Base-by-base conservation (phyloP, 1,284 basidiomycete genomes). In the Ganoderma leucocontextum region DNA sequence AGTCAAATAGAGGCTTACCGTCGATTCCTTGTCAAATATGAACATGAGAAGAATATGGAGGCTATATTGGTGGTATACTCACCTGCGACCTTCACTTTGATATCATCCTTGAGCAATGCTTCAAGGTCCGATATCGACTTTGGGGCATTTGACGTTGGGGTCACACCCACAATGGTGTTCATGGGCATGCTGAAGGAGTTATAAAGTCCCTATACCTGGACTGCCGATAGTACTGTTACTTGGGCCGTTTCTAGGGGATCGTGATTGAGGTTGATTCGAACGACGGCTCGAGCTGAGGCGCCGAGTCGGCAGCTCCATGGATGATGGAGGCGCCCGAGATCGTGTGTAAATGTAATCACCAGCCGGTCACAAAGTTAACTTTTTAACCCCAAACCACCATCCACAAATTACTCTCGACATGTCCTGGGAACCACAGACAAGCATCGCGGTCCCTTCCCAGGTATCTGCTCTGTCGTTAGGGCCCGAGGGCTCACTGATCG, bases 61-160 rank as follows among this genome's bases (percentile, higher is more conserved):
- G 58, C 12, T 12, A n/a, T 36, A 2, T 49, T 5, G 12, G 22
- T 8, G 2, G 6, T 8, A 9, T 17, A 39, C 87, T 66, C 67
- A 93, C 96, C 95, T 60, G 95, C 96, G 38, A 98, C 93, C 82
- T 98, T 98, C 77, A 98, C 90, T 81, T 97, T 97, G 79, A 82
- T 89, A 80, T 96, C 94, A 75, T 87, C 29, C 64, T 78, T 74
- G 64, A 97, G 83, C 29, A 91, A 77, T 13, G 77, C 62, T 71
- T 86, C 80, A 65, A 97, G 83, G 36, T 94, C 89, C 19, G 87
- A 80, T 1, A 90, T 69, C 39, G 87, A 85, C 52, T 79, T 86
- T 0, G 92, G 91, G 6, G 90, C 87, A 58, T 77, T 62, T 25
- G 67, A 64, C 0, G 87, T 87, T 3, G 87, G 42, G 17, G 73